Base-by-base conservation (phyloP, 345 rosid species). In the Mercurialis annua region DNA sequence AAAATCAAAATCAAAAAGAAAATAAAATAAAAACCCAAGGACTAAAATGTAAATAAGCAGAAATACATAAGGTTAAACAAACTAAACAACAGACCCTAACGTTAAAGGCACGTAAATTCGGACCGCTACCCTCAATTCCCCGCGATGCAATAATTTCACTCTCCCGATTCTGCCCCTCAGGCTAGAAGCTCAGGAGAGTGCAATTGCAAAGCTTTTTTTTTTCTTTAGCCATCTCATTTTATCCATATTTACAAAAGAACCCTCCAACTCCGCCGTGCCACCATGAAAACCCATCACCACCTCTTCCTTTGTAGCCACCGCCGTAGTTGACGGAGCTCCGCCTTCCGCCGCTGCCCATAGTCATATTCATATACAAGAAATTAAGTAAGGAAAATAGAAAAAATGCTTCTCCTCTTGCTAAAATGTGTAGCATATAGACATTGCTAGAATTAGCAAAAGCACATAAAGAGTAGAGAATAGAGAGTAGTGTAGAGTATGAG, bases 51-150 rank as follows among this genome's bases (percentile, higher is more conserved):
- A 52, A 53, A 76, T 18, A 21, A 49, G 59, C 56, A 58, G 64
- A 29, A 40, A 38, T 34, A 33, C 59, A 38, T 16, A 44, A 68
- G 64, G 76, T 73, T 71, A 74, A 79, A 73, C 63, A 66, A 60
- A 43, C 51, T 46, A 61, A 51, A 56, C 63, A 49, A 64, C 5
- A 40, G 44, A 40, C 44, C 64, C 58, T 57, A 44, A 68, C 47
- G 69, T 72, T 38, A 43, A 66, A 40, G 44, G 44, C 29, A 21
- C 40, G 71, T 63, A 63, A 80, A 71, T n/a, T 88, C 90, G 94
- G 94, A 88, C 94, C 94, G 94, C 74, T 75, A 84, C 87, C 94
- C 90, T 88, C 94, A 80, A 88, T 88, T 86, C 94, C 94, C 94
- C 89, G 85, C 90, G 61, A 81, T 86, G 90, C 90, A 88, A 86